Evolutionary conservation across 2,329 filamentous ascomycete genomes (phyloP).

Genomic region (Xylaria sp.): DNA sequence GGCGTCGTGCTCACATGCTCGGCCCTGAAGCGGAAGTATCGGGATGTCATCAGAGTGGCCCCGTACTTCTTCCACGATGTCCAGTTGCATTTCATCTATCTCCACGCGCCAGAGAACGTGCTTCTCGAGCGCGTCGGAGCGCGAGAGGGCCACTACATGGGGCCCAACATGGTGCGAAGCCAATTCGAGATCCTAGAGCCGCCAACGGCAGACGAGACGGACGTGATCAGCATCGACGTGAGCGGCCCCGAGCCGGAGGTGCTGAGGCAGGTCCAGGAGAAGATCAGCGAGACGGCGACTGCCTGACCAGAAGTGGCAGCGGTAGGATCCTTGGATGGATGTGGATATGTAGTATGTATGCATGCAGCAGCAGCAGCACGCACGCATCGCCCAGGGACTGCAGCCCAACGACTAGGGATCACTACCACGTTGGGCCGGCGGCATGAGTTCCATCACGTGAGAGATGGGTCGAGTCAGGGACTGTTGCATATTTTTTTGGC

Average conservation of each 20-base stretch:
- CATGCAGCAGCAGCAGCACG: slow-evolving; percentile 34
- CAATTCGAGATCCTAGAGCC: slow-evolving; percentile 91
- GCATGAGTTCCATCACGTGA: slow-evolving; percentile 30
- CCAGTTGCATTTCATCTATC: slow-evolving; percentile 92
- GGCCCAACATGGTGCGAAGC: slow-evolving; percentile 91
- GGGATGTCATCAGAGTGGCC: slow-evolving; percentile 87
- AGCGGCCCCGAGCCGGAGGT: slow-evolving; percentile 69
- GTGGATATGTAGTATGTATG: neutral
- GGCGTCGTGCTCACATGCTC: slow-evolving; percentile 97
- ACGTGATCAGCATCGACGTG: slow-evolving; percentile 79
- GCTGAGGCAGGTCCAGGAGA: slow-evolving; percentile 65
- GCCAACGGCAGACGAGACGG: slow-evolving; percentile 75
- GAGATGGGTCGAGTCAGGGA: slow-evolving; percentile 18
- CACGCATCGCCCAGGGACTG: slow-evolving; percentile 25
- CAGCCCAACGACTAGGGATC: slow-evolving; percentile 30
- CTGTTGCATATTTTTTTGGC: slow-evolving; percentile 25
- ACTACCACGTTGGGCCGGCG: slow-evolving; percentile 23
- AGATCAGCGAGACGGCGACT: slow-evolving; percentile 59
- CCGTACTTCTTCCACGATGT: slow-evolving; percentile 78
- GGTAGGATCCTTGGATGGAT: neutral
- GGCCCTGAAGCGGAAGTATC: slow-evolving; percentile 95
- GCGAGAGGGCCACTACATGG: slow-evolving; percentile 93
- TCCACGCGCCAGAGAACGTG: slow-evolving; percentile 79
- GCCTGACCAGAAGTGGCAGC: slow-evolving; percentile 39
- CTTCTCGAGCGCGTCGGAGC: slow-evolving; percentile 79